These are phyloP conservation scores for Lyophyllum semitale DNA, from an alignment of 768 basidiomycete species.

Conservation along the genomic window DNA sequence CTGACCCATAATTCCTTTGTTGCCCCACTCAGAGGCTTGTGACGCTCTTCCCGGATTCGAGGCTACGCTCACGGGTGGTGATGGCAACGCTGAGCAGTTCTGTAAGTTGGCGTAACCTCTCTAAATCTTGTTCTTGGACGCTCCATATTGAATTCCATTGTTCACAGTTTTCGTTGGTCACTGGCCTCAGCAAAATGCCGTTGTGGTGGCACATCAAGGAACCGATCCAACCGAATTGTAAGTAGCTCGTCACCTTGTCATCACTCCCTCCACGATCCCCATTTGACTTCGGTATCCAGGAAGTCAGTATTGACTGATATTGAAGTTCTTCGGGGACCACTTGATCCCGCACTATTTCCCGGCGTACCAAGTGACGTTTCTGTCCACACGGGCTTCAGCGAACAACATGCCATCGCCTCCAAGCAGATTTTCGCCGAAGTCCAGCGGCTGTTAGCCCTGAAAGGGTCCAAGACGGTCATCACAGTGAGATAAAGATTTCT, in stretches of 20 bases:
- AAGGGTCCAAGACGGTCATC: conserved; percentile 18
- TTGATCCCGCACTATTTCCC: conserved; percentile 50
- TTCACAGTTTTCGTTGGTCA: conserved; percentile 41
- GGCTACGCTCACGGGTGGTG: conserved; percentile 30
- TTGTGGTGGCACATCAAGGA: conserved; percentile 54
- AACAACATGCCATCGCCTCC: conserved; percentile 42
- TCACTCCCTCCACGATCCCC: neutral
- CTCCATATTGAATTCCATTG: neutral
- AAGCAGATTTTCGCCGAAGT: conserved; percentile 42
- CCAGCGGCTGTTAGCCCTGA: conserved; percentile 36
- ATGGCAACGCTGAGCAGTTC: conserved; percentile 32
- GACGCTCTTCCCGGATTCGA: conserved; percentile 33
- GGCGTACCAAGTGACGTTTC: conserved; percentile 40
- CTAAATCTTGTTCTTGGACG: neutral
- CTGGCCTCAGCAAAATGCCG: conserved; percentile 42
- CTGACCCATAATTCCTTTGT: neutral
- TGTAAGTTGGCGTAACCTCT: conserved; percentile 24
- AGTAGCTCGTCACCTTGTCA: conserved; percentile 1
- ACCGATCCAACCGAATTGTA: conserved; percentile 51
- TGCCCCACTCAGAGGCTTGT: conserved; percentile 25
- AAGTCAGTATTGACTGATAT: conserved; percentile 49
- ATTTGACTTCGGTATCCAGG: no score
- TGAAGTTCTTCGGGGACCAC: conserved; percentile 35
- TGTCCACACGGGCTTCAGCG: conserved; percentile 53
- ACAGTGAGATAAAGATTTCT: conserved; percentile 3